Evolutionary conservation across 1,139 yeast genomes (phyloP).

Genomic region (Oligophagozyma castellii): DNA sequence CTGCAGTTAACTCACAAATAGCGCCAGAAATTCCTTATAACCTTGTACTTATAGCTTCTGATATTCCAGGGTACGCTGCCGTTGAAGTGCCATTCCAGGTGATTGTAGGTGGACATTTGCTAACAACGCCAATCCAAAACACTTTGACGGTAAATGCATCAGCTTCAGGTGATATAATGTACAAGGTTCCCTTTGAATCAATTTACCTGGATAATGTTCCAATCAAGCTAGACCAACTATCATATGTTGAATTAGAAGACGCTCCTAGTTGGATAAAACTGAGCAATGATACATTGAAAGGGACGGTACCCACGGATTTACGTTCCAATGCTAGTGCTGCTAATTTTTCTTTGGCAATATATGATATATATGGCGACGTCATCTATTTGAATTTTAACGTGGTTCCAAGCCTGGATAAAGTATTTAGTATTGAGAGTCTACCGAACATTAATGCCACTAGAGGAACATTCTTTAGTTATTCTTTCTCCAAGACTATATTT

Average conservation of each 20-base stretch:
- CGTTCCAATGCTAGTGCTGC: conserved; percentile 28
- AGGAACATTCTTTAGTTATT: conserved; percentile 43
- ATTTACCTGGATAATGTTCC: conserved; percentile 46
- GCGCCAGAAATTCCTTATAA: conserved; percentile 75
- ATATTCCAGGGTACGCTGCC: conserved; percentile 62
- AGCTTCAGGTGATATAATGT: conserved; percentile 37
- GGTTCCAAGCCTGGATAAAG: conserved; percentile 21
- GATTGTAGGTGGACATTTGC: conserved; percentile 76
- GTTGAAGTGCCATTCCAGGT: conserved; percentile 56
- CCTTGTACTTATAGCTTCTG: conserved; percentile 70
- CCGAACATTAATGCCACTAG: conserved; percentile 55
- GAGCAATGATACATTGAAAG: conserved; percentile 34
- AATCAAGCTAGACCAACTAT: conserved; percentile 40
- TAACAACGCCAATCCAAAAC: conserved; percentile 41
- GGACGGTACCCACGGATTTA: conserved; percentile 38
- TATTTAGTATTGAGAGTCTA: conserved; percentile 40
- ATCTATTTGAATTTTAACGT: conserved; percentile 45
- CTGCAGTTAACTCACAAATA: conserved; percentile 65
- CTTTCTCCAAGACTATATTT: conserved; percentile 31
- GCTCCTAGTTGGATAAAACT: conserved; percentile 53
- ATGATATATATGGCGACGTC: conserved; percentile 50
- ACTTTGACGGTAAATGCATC: conserved; percentile 54
- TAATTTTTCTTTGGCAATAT: conserved; percentile 41
- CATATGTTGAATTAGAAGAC: conserved; percentile 23
- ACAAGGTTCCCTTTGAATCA: conserved; percentile 45